Base-by-base conservation (phyloP, 23 red algal species). In the Gracilaria gracilis region DNA sequence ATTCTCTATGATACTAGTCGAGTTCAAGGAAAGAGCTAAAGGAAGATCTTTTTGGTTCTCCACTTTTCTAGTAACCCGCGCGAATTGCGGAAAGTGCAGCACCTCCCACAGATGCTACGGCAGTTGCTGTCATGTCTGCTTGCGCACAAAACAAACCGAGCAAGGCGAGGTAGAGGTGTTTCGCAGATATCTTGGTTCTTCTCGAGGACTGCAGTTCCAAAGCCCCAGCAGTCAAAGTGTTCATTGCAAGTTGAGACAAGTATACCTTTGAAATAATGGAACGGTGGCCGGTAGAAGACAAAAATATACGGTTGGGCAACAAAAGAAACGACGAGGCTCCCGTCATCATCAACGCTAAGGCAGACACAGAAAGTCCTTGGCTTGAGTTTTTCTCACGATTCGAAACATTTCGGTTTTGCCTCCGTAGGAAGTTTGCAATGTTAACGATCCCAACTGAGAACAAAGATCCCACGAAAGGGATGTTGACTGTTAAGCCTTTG, bases 261-360 rank as follows among this genome's bases (percentile, higher is more conserved):
- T 77, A 77, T 6, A 77, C 72, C 25, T 51, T 77, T 11, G 72
- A 77, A 28, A 77, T 77, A 21, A 77, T 77, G 12, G 46, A 77
- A n/a, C 72, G 72, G 46, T 77, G 72, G 23, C 9, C 50, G 20
- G 14, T n/a, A 9, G 72, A 46, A 50, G 72, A 49, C 13, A 15
- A 77, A 31, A 42, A 20, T 1, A 51, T 33, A 33, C 23, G 72
- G 39, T 77, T 46, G 38, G 72, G 50, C 46, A 77, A 50, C 1
- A 49, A 77, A 25, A 51, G 72, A 46, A 77, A 27, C 42, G 72
- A 46, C 50, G 72, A 77, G 38, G 27, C 27, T 33, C 72, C 72
- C 5, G 72, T 77, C 38, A 50, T 49, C 7, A 77, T 77, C 27
- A 51, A 28, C 72, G 72, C 72, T 9, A 50, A 9, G n/a, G 72